Evolutionary conservation across 2,329 filamentous ascomycete species (phyloP).

Genomic region (Xylaria multiplex): DNA sequence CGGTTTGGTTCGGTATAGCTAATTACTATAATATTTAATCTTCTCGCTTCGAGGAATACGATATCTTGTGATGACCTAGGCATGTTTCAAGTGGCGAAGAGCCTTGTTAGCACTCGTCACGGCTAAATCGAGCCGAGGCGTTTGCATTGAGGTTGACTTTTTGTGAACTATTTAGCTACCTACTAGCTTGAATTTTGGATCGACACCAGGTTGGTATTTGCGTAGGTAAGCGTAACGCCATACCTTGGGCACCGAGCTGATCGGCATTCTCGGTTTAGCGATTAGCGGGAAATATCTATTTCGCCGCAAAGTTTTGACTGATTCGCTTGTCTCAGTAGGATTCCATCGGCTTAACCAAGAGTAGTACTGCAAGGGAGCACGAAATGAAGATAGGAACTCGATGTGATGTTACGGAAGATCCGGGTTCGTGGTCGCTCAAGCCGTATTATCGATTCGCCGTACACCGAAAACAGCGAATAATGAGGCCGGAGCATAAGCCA

Average conservation of each 20-base stretch:
- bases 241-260: background rate
- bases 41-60: background rate
- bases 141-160: background rate
- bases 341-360: no score
- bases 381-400: conserved; percentile 21
- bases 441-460: conserved; percentile 2
- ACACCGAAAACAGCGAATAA: background rate
- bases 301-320: conserved; percentile 10
- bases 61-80: background rate
- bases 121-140: conserved; percentile 16
- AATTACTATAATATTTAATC: background rate
- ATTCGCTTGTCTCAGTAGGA: conserved; percentile 23
- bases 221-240: conserved; percentile 10
- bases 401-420: conserved; percentile 18
- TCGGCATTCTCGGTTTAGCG: background rate
- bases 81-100: conserved; percentile 3
- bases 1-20: background rate
- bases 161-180: background rate
- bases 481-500: background rate
- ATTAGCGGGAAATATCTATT: conserved; percentile 3
- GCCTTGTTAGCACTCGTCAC: background rate
- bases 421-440: conserved; percentile 2
- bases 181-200: background rate
- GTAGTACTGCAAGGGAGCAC: conserved; percentile 11
- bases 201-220: background rate